A percentile compares a stretch with the other conserved stretches of the same genome.
Conservation (phyloP, 768 basidiomycete genomes). For the Calocera viscosa region DNA sequence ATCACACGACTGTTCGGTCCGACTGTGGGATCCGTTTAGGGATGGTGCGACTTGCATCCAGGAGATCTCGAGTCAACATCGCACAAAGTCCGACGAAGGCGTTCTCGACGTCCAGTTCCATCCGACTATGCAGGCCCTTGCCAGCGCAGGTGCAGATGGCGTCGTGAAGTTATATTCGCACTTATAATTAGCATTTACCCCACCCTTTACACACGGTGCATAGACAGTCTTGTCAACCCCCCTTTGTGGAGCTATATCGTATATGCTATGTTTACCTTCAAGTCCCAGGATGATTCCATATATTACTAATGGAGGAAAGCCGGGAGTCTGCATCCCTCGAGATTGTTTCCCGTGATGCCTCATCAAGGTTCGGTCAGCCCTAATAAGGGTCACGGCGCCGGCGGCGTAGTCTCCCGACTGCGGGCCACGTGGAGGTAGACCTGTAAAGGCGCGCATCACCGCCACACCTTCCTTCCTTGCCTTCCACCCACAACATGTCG, state of each 20-base stretch:
- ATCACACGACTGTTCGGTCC: constrained; percentile 85
- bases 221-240: constrained; percentile 1
- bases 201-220: not conserved
- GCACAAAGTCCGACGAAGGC: constrained; percentile 82
- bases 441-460: not conserved
- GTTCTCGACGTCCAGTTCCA: constrained; percentile 81
- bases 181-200: not conserved
- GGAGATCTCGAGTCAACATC: constrained; percentile 69
- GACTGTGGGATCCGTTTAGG: constrained; percentile 87
- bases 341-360: no score
- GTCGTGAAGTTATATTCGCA: constrained; percentile 66
- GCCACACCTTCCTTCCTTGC: not conserved
- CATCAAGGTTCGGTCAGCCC: no score
- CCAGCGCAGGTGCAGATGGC: constrained; percentile 91
- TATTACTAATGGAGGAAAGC: no score
- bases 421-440: no score
- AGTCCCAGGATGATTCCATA: not conserved
- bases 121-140: constrained; percentile 71
- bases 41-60: constrained; percentile 64
- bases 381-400: no score
- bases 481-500: not conserved
- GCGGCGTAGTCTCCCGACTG: no score
- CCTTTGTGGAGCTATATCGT: not conserved
- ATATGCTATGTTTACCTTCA: not conserved
- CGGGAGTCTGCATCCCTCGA: no score